Evolutionary conservation across 495 filamentous ascomycete genomes (phyloP).

Genomic region (Durotheca rogersii): DNA sequence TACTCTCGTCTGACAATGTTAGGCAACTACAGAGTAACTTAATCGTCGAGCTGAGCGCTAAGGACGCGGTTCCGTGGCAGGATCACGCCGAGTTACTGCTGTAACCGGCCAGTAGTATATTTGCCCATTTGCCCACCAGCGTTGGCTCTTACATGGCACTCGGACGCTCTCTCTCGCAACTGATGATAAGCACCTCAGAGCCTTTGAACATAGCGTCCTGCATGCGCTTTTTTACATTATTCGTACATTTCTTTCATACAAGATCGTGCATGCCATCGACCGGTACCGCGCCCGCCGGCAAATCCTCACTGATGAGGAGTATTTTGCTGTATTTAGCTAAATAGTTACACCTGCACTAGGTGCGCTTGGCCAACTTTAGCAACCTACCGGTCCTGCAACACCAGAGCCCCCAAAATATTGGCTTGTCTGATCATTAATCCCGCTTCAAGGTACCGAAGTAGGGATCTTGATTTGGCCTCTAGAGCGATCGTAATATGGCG

Average conservation of each 20-base stretch:
- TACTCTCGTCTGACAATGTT: conserved; percentile 53
- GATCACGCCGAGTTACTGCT: conserved; percentile 27
- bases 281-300: too few relatives aligned
- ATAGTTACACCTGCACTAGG: too few relatives aligned
- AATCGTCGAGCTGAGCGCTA: conserved; percentile 39
- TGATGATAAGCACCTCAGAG: neutral
- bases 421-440: neutral
- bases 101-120: conserved; percentile 26
- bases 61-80: conserved; percentile 36
- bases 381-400: too few relatives aligned
- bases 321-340: too few relatives aligned
- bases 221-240: conserved; percentile 2
- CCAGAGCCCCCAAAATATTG: conserved; percentile 1
- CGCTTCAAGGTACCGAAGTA: conserved; percentile 40
- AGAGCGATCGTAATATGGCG: conserved; percentile 49
- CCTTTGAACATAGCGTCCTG: neutral
- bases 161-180: neutral
- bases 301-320: too few relatives aligned
- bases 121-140: too few relatives aligned
- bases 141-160: too few relatives aligned
- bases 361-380: too few relatives aligned
- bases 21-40: conserved; percentile 51
- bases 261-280: too few relatives aligned
- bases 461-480: conserved; percentile 51
- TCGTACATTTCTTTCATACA: conserved; percentile 28